Base-by-base conservation (phyloP, 2,329 filamentous ascomycete species). In the Penicillium sp. region DNA sequence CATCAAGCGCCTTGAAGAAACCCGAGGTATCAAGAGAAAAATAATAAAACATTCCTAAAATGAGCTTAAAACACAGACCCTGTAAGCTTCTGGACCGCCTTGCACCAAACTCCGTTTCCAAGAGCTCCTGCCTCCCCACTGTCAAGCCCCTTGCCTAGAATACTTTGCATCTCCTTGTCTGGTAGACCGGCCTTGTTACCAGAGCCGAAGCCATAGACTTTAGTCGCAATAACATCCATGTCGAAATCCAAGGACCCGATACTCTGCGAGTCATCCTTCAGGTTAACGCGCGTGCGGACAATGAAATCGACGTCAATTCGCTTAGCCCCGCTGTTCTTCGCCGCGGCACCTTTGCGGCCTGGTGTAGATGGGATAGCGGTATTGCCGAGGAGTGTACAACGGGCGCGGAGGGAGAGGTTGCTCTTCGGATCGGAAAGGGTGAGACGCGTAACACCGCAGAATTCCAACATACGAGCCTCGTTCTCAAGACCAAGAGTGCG, bases 401-500 rank as follows among this genome's bases (percentile, higher is more conserved):
- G 66, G 14, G 73, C 71, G 27, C 72, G 67, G 14, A 78, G 66
- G 11, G 62, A 68, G 21, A 67, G 61, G 39, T 61, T 60, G 19
- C 65, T 64, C 9, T 68, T 56, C 6, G 63, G 62, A 13, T 74
- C 68, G 1, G 64, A 64, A 29, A 76, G 65, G 9, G 64, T 68
- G 24, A 74, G 67, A 27, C 71, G 74, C 11, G 77, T 78, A n/a
- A 79, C 72, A 29, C 78, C 78, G 54, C 74, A 75, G 59, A 78
- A 76, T 58, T 72, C 74, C 14, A 80, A 71, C 63, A 78, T 71
- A 48, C 74, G 75, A 37, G 78, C 70, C 59, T 80, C 78, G 55
- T 78, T 72, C 50, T 78, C 74, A 8, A 79, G 65, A 4, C 65
- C 70, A 45, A 69, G 66, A 3, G 72, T 71, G 42, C 72, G 67